Base-by-base conservation (phyloP, 1,284 basidiomycete genomes). In the Trametes sp. region DNA sequence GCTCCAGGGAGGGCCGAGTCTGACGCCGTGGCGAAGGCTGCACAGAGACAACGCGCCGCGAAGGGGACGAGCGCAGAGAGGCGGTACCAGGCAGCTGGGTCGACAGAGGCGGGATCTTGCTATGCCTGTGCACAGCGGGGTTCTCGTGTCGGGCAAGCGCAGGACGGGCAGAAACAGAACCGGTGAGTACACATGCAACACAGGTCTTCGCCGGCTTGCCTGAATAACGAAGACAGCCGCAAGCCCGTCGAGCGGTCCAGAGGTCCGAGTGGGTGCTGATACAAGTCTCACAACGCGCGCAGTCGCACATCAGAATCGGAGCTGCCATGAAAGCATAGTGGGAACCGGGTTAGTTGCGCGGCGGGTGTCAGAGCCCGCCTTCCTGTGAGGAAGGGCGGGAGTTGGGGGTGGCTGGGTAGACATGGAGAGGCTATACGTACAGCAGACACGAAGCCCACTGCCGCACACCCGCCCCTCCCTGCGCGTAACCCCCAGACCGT, bases 301-400 rank as follows among this genome's bases (percentile, higher is more conserved):
- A 35, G 50, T 29, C 68, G 69, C 54, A 61, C 55, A 54, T 50
- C 45, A 61, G 45, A 57, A 56, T 58, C 57, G 29, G 55, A 56
- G 46, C 56, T 63, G 59, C 59, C 31, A 59, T 49, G 19, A 45
- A 60, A 51, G 46, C 54, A 61, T 51, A 63, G 59, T 70, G 74
- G 64, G 69, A 64, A 63, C 64, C 67, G 57, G 54, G 57, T 59
- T 72, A 67, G 66, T 54, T 70, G 64, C 64, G 61, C 67, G 55
- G 69, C 54, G 71, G 71, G 68, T 63, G 61, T 59, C 50, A 64
- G 57, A 67, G 72, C 69, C 67, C 66, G 67, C 72, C 73, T 75
- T 72, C 66, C 72, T 73, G 73, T 75, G 5, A 69, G 68, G 66
- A 74, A 75, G 73, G 70, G 50, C 66, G 63, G 56, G 69, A 69